A percentile compares a stretch with the other conserved stretches of the same genome.
These are phyloP conservation scores for Blepharisma japonicum DNA, from an alignment of 73 alveolate genomes.

Conservation along the genomic window DNA sequence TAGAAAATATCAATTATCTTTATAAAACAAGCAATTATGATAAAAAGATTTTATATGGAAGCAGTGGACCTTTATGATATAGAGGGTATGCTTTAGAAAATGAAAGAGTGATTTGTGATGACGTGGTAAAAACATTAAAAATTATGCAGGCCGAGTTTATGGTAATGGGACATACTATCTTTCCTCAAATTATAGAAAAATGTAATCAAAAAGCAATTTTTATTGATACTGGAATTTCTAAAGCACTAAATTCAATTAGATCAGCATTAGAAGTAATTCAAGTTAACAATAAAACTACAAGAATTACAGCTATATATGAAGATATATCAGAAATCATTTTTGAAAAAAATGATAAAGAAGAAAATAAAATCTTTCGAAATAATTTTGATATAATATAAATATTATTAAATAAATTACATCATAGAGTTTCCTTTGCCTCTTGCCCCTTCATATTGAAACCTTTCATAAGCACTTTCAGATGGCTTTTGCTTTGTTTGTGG, in stretches of 20 bases:
- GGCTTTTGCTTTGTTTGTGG: too few species aligned
- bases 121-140: neutral
- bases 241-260: neutral
- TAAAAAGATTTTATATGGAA: neutral
- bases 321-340: neutral
- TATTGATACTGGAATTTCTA: neutral
- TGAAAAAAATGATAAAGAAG: neutral
- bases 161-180: conserved; percentile 4
- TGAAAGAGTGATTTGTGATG: neutral
- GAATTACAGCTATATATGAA: neutral
- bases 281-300: neutral
- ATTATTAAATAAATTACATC: too few species aligned
- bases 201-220: neutral
- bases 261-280: conserved; percentile 5
- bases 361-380: too few species aligned
- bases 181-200: neutral
- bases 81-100: neutral
- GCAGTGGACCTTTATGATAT: neutral
- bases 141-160: neutral
- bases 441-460: too few species aligned
- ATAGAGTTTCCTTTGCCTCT: too few species aligned
- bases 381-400: too few species aligned
- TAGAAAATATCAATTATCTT: neutral
- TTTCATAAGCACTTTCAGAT: too few species aligned
- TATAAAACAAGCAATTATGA: neutral